Base-by-base conservation (phyloP, 129 eudicot species). In the Rutidosis leptorrhynchoides region DNA sequence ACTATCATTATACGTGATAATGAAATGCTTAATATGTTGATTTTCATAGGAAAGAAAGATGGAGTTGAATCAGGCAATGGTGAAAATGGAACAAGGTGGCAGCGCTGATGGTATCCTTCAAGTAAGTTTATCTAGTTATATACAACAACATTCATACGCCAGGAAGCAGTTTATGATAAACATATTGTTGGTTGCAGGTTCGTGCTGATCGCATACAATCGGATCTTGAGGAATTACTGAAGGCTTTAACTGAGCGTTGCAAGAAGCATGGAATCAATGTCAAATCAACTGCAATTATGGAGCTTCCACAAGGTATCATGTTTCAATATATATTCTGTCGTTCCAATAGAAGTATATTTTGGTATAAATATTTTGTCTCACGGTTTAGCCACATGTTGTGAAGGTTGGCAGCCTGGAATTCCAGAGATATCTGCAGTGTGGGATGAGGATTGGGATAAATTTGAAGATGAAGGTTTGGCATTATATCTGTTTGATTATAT, bases 361-460 rank as follows among this genome's bases (percentile, higher is more conserved):
- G 43, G 40, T 71, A 22, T 35, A 54, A 62, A 26, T 29, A 24
- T 53, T n/a, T n/a, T 60, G 42, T 58, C 46, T 23, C 27, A 1
- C 54, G 58, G 68, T 65, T 81, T n/a, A 14, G 25, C 51, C 23
- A 56, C 29, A 66, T 71, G 56, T 52, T 70, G 43, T 65, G 7
- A 83, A 92, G 96, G 98, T 33, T 93, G 98, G 98, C 90, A 82
- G 64, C 98, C 96, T 58, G 95, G 96, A 43, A 77, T 88, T 58
- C 98, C 95, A 24, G 95, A 86, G 79, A 74, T 81, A 72, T 85
- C 95, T 51, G 91, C 92, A 58, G 84, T 93, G 63, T 93, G 98
- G 98, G 98, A 88, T 80, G 98, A 92, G 81, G 98, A 92, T 55
- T 92, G 98, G 98, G 98, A 93, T 71, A 93, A 93, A 80, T 93